Evolutionary conservation across 495 filamentous ascomycete genomes (phyloP), one percentile per base, ranked within the genome.

Genomic region (Penicillium ucsense): DNA sequence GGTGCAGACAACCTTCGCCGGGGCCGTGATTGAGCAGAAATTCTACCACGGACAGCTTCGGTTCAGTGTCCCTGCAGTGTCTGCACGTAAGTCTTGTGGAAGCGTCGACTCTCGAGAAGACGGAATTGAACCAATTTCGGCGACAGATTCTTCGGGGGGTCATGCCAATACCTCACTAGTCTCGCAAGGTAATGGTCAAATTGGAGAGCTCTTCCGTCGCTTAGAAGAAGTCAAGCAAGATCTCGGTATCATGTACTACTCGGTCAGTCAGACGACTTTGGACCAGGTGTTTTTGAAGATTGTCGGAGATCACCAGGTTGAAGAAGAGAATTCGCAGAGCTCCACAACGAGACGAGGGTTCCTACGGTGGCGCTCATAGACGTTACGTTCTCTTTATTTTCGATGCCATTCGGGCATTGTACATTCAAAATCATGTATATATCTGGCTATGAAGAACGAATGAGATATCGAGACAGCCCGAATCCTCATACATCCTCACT

Each of bases 201-300:
- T 86, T 45, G 80, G 84, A 0, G 68, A 72, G 4, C 66, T 92
- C 34, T 88, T 94, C 54, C 77, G 80, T 31, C 50, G 76, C 34
- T 71, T 95, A 0, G 89, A 94, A 63, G 76, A 75, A 53, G 67
- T 79, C 41, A 85, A 81, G 55, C 69, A 79, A 30, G 62, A 61
- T 11, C 57, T 91, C 38, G 84, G 85, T 1, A 71, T 92, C 30
- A 82, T 85, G 67, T 85, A 87, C 60, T 94, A 85, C 60, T 84
- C 81, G 39, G 85, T 90, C 52, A 83, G 76, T 40, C 85, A 84
- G 50, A 89, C 86, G 42, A 90, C 86, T 37, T 11, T 94, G 48
- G 89, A 94, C 64, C 84, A 92, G 68, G 87, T 94, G 1, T 95
- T 95, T 65, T 66, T 95, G 67, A 79, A 67, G 35, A 88, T 94